These are phyloP conservation scores for Colletotrichum tanaceti DNA, from an alignment of 2,329 filamentous ascomycete species.

Conservation along the genomic window DNA sequence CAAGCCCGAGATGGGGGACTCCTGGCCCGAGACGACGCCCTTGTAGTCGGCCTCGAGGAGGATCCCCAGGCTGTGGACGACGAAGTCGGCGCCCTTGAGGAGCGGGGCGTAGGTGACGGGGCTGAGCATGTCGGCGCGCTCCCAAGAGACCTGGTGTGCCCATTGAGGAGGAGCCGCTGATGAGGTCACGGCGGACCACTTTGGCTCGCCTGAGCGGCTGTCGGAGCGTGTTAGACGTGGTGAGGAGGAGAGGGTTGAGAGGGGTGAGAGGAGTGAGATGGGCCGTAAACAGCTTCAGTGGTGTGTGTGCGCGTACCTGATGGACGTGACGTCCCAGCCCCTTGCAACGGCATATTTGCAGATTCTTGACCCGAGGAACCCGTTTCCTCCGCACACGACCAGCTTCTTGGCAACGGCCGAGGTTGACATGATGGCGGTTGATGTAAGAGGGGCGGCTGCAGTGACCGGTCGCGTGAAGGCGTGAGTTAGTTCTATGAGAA, in stretches of 20 bases:
- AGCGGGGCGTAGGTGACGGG: slow-evolving; percentile 82
- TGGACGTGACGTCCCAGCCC: slow-evolving; percentile 92
- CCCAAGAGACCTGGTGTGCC: slow-evolving; percentile 87
- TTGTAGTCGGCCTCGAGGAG: slow-evolving; percentile 98
- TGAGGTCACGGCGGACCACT: slow-evolving; percentile 83
- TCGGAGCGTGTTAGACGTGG: slow-evolving; percentile 41
- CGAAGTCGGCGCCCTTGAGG: slow-evolving; percentile 81
- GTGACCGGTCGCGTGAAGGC: slow-evolving; percentile 3
- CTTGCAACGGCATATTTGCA: slow-evolving; percentile 88
- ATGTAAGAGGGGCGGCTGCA: slow-evolving; percentile 3
- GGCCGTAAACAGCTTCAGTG: slow-evolving; percentile 23
- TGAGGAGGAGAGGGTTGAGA: slow-evolving; percentile 8
- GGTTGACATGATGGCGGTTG: slow-evolving; percentile 59
- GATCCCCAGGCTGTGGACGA: slow-evolving; percentile 96
- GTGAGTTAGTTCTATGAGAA: neutral
- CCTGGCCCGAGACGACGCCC: slow-evolving; percentile 83
- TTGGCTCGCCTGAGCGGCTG: slow-evolving; percentile 90
- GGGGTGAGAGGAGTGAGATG: slow-evolving; percentile 11
- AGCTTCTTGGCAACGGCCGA: slow-evolving; percentile 76
- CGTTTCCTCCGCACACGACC: slow-evolving; percentile 92
- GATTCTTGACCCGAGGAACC: slow-evolving; percentile 89
- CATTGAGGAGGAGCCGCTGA: slow-evolving; percentile 78
- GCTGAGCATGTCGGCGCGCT: slow-evolving; percentile 86
- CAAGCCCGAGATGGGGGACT: slow-evolving; percentile 83
- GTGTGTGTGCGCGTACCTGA: slow-evolving; percentile 71